A percentile compares a stretch with the other conserved stretches of the same genome.
These are phyloP conservation scores for Pichia norvegensis DNA, from an alignment of 1,139 yeast genomes.

Conservation along the genomic window DNA sequence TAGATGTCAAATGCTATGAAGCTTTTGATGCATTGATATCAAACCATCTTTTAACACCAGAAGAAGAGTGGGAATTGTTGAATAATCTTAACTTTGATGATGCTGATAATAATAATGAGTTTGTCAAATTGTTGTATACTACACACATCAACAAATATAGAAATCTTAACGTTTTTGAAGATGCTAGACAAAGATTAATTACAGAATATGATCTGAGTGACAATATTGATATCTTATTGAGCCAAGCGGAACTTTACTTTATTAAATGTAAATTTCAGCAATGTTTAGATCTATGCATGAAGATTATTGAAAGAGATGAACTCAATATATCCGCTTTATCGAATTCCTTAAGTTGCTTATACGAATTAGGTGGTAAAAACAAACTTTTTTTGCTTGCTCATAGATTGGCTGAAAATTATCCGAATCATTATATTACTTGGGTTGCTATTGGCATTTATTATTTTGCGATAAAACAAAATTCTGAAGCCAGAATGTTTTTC, in stretches of 20 bases:
- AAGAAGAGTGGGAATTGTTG: slow-evolving; percentile 81
- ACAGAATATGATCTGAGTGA: slow-evolving; percentile 67
- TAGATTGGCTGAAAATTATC: slow-evolving; percentile 77
- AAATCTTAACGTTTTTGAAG: slow-evolving; percentile 50
- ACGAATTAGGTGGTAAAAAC: slow-evolving; percentile 78
- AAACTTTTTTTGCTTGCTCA: slow-evolving; percentile 77
- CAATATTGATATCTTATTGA: slow-evolving; percentile 61
- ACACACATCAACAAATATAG: slow-evolving; percentile 69
- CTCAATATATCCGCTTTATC: slow-evolving; percentile 72
- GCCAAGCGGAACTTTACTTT: slow-evolving; percentile 65
- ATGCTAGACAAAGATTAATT: slow-evolving; percentile 55
- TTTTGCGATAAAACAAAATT: slow-evolving; percentile 59
- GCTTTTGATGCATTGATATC: slow-evolving; percentile 77
- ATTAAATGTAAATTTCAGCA: slow-evolving; percentile 75
- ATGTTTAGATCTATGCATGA: slow-evolving; percentile 69
- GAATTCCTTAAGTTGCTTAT: slow-evolving; percentile 72
- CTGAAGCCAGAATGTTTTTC: slow-evolving; percentile 82
- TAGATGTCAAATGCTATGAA: slow-evolving; percentile 89
- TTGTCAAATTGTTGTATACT: slow-evolving; percentile 68
- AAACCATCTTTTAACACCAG: slow-evolving; percentile 72
- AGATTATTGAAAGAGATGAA: slow-evolving; percentile 49
- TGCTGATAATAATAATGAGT: slow-evolving; percentile 73
- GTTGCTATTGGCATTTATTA: slow-evolving; percentile 89
- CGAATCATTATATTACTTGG: slow-evolving; percentile 84
- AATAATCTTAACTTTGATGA: slow-evolving; percentile 61